Conservation (phyloP, 2,329 filamentous ascomycete genomes). For the Pseudofabraea citricarpa region DNA sequence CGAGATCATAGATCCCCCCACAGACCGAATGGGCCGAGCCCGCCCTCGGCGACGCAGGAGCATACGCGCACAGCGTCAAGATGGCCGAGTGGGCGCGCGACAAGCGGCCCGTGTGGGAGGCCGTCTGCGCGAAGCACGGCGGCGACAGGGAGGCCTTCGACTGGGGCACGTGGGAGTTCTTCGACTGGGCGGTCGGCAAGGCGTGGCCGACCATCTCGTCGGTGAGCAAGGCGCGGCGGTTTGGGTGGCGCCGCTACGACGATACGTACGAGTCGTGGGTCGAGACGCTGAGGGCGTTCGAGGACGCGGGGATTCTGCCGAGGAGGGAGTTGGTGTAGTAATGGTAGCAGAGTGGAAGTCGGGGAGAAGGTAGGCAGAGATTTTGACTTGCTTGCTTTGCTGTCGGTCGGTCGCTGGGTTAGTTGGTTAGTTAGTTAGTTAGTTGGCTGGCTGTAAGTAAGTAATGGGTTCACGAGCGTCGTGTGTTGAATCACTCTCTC, state of each 20-base stretch:
- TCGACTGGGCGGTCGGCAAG: constrained; percentile 20
- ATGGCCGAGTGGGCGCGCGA: constrained; percentile 9
- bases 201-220: constrained; percentile 18
- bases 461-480: no score
- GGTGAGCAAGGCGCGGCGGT: constrained; percentile 8
- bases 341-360: no score
- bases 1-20: background rate
- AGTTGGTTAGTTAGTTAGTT: no score
- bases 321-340: no score
- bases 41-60: background rate
- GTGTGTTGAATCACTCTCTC: no score
- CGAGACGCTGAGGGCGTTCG: background rate
- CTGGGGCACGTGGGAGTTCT: constrained; percentile 39
- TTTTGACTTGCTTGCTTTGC: no score
- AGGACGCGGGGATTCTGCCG: background rate
- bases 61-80: background rate
- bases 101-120: constrained; percentile 7
- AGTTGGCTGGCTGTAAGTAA: no score
- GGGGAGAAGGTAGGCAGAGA: no score
- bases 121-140: constrained; percentile 4
- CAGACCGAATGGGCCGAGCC: background rate
- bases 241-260: background rate
- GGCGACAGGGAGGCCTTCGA: constrained; percentile 14
- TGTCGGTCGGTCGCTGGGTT: no score
- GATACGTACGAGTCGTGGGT: background rate